Evolutionary conservation across 768 basidiomycete species (phyloP), one percentile per base, ranked within the genome.

Genomic region (Hydnomerulius pinastri): DNA sequence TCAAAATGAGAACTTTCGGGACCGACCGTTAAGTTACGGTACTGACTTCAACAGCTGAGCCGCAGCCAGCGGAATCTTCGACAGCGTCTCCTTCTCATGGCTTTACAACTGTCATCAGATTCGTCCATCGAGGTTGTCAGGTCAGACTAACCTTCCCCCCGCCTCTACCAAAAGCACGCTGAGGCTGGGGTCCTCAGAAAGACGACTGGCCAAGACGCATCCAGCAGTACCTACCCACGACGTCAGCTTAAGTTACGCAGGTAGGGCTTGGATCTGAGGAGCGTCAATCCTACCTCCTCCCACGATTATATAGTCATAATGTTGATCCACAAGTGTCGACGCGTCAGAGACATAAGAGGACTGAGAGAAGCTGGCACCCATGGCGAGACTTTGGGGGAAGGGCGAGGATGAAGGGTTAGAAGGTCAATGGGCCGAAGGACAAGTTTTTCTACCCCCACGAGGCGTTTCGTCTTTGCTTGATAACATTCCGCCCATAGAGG

Each of bases 81-180:
- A 40, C 18, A 29, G 27, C n/a, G 17, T 20, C 20, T 25, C 41
- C 12, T 38, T 33, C 15, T 28, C 39, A 17, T 50, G 12, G 41
- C 47, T 44, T 51, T 29, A 28, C 7, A 43, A 32, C 28, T 27
- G 17, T 23, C 42, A 12, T 43, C 24, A 39, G 46, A 12, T 9
- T 17, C 21, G 9, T 12, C 11, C 21, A 6, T 4, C 32, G 17
- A 30, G 11, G 18, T 6, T 4, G n/a, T n/a, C 28, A 5, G 24
- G 7, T 21, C 37, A 27, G 27, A 37, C 18, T 41, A 30, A 82
- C 83, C 82, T 85, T 37, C 37, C 36, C 5, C 51, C 51, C 9
- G 57, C 57, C 48, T 74, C 74, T 8, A 73, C 43, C 15, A 74
- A 65, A 9, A 76, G 67, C 4, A 75, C 70, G 2, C 66, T 69